Evolutionary conservation across 805 yeast genomes (phyloP), one percentile per base, ranked within the genome.

Genomic region (Saccharomyces paradoxus): DNA sequence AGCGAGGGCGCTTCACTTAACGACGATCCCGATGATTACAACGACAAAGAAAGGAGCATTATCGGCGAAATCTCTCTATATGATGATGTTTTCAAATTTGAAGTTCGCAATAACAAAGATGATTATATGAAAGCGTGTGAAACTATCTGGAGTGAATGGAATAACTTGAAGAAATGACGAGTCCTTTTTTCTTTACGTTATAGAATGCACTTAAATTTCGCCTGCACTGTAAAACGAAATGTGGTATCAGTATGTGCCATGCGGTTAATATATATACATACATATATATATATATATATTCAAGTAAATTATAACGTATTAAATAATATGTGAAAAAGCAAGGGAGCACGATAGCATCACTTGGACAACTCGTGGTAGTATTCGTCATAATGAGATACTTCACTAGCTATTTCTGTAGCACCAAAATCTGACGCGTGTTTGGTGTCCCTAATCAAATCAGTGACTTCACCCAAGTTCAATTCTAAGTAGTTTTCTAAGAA

Each of bases 401-500:
- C 57, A 22, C 50, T 47, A 14, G 57, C 59, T 10, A 52, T 57
- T 3, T 41, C 51, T 13, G 30, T 29, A n/a, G 28, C 49, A 24
- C 1, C 26, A 8, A 47, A 17, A 7, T 56, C 56, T 29, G 81
- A 79, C 9, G 74, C 62, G 60, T 82, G 86, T 47, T 76, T 68
- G 2, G 82, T 79, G 31, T 77, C 77, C 54, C 75, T 72, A 48
- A 86, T 64, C 65, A 74, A 56, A 28, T 75, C 68, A 1, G 87
- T 82, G 2, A 86, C 75, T 29, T 75, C 58, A 0, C 61, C 60
- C 61, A 86, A 72, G 62, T 80, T 74, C 8, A 79, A 72, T 9
- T 60, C 77, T 73, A 66, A 81, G 69, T 63, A 76, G 5, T 74
- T 60, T 49, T 78, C 86, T 84, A 90, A 77, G 66, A 85, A 88